A percentile compares a stretch with the other conserved stretches of the same genome.
Evolutionary conservation across 345 rosid species (phyloP).

Genomic region (Turnera subulata): DNA sequence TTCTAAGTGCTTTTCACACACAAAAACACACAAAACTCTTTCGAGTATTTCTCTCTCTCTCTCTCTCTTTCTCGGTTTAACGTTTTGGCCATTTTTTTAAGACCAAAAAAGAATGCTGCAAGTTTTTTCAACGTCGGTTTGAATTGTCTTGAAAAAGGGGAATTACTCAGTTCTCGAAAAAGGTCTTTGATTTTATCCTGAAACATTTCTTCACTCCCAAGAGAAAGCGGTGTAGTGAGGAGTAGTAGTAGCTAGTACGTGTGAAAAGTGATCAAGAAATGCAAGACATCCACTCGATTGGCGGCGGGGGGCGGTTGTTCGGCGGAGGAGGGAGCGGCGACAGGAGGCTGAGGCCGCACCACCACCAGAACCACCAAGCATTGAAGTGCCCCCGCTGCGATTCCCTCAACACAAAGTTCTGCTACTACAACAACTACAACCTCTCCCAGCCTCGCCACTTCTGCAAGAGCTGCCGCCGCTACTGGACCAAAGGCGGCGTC

Average conservation of each 20-base stretch:
- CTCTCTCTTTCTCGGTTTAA: neutral
- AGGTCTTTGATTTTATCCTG: neutral
- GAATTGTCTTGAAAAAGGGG: neutral
- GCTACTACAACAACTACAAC: slow-evolving; percentile 97
- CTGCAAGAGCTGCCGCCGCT: slow-evolving; percentile 92
- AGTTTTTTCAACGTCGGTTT: neutral
- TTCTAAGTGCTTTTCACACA: too few relatives aligned
- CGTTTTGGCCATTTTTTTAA: neutral
- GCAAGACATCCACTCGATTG: slow-evolving; percentile 61
- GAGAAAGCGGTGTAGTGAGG: too few relatives aligned
- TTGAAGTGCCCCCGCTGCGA: slow-evolving; percentile 94
- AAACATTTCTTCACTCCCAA: neutral
- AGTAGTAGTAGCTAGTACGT: too few relatives aligned
- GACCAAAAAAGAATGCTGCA: neutral
- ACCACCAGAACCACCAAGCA: slow-evolving; percentile 62
- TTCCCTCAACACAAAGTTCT: slow-evolving; percentile 88
- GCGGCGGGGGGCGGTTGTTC: slow-evolving; percentile 33
- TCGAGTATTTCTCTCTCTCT: neutral
- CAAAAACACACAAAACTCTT: too few relatives aligned
- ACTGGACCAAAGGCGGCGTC: slow-evolving; percentile 99
- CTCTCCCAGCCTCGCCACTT: slow-evolving; percentile 99
- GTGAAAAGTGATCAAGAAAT: slow-evolving; percentile 20
- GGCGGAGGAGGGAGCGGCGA: slow-evolving; percentile 57
- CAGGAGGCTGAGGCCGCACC: slow-evolving; percentile 67
- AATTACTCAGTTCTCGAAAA: neutral